Evolutionary conservation across 75 land plant genomes (phyloP).

Genomic region (Chamaecyparis obtusa): DNA sequence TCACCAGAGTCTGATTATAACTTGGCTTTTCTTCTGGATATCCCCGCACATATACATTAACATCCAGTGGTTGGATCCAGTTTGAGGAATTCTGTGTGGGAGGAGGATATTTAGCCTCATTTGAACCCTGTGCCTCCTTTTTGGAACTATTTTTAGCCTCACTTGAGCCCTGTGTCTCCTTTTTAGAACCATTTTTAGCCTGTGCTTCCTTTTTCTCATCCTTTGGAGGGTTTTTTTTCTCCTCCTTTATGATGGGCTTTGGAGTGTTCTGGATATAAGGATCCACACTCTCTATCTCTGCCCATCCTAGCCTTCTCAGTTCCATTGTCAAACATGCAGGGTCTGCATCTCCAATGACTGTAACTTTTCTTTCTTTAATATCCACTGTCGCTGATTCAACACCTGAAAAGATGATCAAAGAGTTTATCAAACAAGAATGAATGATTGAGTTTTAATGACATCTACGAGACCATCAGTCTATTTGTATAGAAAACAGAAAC

Average conservation of each 20-base stretch:
- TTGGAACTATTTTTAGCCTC: no score
- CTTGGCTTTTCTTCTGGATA: background rate
- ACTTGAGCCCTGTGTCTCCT: no score
- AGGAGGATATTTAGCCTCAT: no score
- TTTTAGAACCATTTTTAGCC: no score
- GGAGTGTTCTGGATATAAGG: slow-evolving; percentile 33
- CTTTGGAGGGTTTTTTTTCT: background rate
- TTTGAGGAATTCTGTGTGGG: no score
- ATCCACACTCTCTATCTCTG: slow-evolving; percentile 44
- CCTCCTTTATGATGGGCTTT: slow-evolving; percentile 17
- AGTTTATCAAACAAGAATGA: background rate
- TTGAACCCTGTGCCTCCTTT: no score
- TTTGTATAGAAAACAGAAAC: no score
- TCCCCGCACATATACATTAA: background rate
- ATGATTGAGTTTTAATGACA: no score
- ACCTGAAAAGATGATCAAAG: slow-evolving; percentile 20
- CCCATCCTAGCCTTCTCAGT: slow-evolving; percentile 27
- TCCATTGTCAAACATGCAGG: slow-evolving; percentile 31
- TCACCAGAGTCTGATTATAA: background rate
- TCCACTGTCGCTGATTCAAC: slow-evolving; percentile 39
- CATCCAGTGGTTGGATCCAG: background rate
- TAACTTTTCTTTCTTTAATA: slow-evolving; percentile 36
- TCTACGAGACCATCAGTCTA: no score
- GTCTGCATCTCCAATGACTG: slow-evolving; percentile 40
- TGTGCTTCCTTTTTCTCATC: no score